Base-by-base conservation (phyloP, 2,329 filamentous ascomycete species). In the Camillea tinctor region DNA sequence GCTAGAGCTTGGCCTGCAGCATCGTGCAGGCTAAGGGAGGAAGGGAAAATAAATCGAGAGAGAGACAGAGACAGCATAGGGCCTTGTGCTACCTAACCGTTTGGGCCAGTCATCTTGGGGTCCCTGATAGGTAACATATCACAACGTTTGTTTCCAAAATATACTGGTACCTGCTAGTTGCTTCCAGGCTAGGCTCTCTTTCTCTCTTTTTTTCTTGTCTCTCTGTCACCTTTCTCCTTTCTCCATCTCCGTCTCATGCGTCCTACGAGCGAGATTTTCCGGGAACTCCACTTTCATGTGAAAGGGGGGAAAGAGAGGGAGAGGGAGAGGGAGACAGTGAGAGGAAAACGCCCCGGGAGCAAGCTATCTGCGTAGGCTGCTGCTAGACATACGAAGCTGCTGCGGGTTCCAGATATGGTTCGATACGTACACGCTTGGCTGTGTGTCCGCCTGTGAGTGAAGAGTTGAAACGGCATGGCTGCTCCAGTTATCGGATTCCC, bases 1-100 rank as follows among this genome's bases (percentile, higher is more conserved):
- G 61, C 61, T 66, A 64, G 56, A 59, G 64, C 69, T 71, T 69
- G 68, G 71, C 70, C 26, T 72, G 71, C 71, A 73, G 71, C 62
- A 70, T 69, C 68, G 63, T 71, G 70, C 71, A 72, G 68, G 66
- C 13, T 4, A 44, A 15, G 36, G 36, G n/a, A 15, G 36, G n/a
- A 44, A n/a, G 6, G 36, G 36, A 13, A 17, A n/a, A 44, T 17
- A 17, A 44, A n/a, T 30, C 6, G 13, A 30, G 26, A 30, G 63
- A 61, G 59, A 58, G 59, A 64, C 55, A 57, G 58, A 59, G 66
- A 66, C 66, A 65, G 64, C 66, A 60, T 67, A 65, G 60, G 63
- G 61, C 64, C 60, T 62, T 61, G 69, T 71, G 60, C 63, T 68
- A 68, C 68, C 65, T 71, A 68, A 66, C 66, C 66, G 65, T 68